Evolutionary conservation across 768 basidiomycete genomes (phyloP), one percentile per base, ranked within the genome.

Genomic region (Mycena capillaripes): DNA sequence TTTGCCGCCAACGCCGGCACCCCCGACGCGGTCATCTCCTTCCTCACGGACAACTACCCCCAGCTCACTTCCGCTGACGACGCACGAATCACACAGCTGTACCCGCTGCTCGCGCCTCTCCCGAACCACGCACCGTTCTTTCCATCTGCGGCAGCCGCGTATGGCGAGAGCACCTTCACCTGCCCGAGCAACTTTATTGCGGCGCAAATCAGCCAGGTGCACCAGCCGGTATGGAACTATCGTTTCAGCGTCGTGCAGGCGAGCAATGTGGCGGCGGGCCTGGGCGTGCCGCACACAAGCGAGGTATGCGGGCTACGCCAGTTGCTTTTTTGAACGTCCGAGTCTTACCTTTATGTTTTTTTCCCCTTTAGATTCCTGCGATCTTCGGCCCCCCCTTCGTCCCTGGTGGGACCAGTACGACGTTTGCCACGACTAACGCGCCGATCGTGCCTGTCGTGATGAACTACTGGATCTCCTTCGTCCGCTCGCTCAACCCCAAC

Each of bases 181-280:
- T 68, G 67, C 50, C 67, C 67, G 48, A 68, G 67, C 50, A 68
- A 68, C 57, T 68, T 68, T 16, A 68, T 68, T 30, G 67, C 58
- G 23, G 67, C 58, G 58, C 46, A 53, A 58, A 52, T 68, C 48
- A 68, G 21, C 50, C 40, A 25, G n/a, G 58, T 68, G 67, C 17
- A 23, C 17, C 67, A 59, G 58, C 44, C 32, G 46, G 67, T 68
- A 57, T 68, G 67, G 67, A 68, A 60, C 50, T 68, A 68, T 68
- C 67, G 67, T 9, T 68, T 68, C 36, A 68, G 67, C 36, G 67
- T 68, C 58, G 67, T 68, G 58, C 67, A 68, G 67, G 67, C 67
- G 48, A 38, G 61, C 50, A 19, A 61, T 38, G 58, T 21, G 50
- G 67, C 50, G 25, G 67, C 48, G 5, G 67, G 67, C 29, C n/a